Evolutionary conservation across 1,284 basidiomycete species (phyloP), one percentile per base, ranked within the genome.

Genomic region (Fomitopsis pinicola): DNA sequence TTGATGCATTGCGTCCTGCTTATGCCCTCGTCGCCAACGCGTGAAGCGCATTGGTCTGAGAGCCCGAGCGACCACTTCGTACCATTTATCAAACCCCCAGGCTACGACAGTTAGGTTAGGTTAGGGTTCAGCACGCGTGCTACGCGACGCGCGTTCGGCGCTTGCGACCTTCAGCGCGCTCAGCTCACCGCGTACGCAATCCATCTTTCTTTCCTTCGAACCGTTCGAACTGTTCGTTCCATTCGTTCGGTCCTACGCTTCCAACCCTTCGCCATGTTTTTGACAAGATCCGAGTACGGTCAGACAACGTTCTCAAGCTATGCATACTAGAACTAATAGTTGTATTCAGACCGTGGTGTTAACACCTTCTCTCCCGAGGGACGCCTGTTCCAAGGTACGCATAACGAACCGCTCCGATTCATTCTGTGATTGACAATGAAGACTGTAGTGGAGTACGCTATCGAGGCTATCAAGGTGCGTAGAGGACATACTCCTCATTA

Each of bases 321-420:
- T 19, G 6, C 54, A 30, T 42, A 62, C 61, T 42, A 42, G 57
- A 46, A 42, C 57, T 28, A 28, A n/a, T 17, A 30, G 59, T 17
- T 28, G 17, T 54, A 19, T 45, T 10, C 64, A 95, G 95, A 98
- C 80, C 91, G 96, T 70, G 96, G 96, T 81, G 96, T 98, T 64
- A 98, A 97, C 82, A 98, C 97, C 68, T 98, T 98, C 82, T 98
- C 97, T 35, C 97, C 97, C 5, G 97, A 99, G 78, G 96, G 94
- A 57, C 92, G 93, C 75, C 77, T 95, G 63, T 95, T 95, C 79
- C 94, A 95, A 86, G 92, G 93, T 91, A 66, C 28, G 76, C 66
- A 50, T 22, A 46, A 7, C n/a, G 22, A 14, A 6, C 4, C n/a
- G 35, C 22, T 22, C 19, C 14, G 26, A 38, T 35, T 12, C 35